phyloP scores from a whole-genome alignment of 1,284 basidiomycete genomes.

The Apiotrichum gamsii region DNA sequence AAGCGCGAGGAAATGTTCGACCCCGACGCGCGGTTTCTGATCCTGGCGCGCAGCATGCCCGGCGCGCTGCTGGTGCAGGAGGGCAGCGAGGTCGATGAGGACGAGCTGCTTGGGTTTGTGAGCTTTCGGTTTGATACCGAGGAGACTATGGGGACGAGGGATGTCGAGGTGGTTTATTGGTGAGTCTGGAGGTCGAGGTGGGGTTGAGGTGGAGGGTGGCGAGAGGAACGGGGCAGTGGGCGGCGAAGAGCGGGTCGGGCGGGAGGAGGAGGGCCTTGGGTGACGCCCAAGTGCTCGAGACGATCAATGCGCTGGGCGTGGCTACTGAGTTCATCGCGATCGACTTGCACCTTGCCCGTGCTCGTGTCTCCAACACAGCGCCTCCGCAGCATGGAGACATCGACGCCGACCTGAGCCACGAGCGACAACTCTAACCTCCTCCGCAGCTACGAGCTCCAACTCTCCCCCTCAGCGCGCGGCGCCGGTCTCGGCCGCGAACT shows the following conservation, averaged over 20 bases:
- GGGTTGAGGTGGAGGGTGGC: no score
- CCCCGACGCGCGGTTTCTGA: conserved; percentile 27
- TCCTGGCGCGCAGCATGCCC: conserved; percentile 18
- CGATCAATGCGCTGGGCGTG: no score
- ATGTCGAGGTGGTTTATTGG: conserved; percentile 43
- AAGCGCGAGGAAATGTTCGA: conserved; percentile 45
- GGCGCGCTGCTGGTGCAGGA: conserved; percentile 14
- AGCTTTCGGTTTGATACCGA: conserved; percentile 46
- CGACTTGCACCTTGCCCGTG: no score
- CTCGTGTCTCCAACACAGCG: no score
- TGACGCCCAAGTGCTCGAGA: no score
- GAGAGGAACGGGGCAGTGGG: no score
- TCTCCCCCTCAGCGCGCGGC: conserved; percentile 18
- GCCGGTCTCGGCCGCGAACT: conserved; percentile 30
- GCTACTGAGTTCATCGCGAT: no score
- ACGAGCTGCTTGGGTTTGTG: conserved; percentile 35
- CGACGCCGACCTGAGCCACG: no score
- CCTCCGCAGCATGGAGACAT: no score
- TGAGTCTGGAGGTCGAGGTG: conserved; percentile 17
- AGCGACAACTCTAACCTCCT: no score
- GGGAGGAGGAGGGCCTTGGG: no score
- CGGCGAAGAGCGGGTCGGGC: background rate
- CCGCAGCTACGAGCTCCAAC: conserved; percentile 42
- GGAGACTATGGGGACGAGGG: conserved; percentile 32
- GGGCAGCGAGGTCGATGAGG: conserved; percentile 10